These are phyloP conservation scores for Trichoderma sp. DNA, from an alignment of 2,329 filamentous ascomycete species.

Conservation along the genomic window DNA sequence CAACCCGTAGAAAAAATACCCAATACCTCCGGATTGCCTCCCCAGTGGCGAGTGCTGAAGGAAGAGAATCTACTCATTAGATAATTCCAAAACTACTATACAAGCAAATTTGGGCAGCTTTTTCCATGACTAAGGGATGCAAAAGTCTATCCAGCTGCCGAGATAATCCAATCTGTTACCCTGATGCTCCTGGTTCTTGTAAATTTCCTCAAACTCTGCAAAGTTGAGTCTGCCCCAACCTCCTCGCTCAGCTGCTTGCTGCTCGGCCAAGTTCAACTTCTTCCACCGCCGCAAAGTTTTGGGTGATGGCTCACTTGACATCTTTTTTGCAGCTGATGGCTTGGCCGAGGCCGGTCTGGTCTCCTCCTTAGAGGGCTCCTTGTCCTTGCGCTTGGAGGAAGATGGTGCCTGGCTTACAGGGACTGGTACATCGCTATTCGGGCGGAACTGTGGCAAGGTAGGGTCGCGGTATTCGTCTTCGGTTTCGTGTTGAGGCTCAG, in stretches of 20 bases:
- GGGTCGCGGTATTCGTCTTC: slow-evolving; percentile 51
- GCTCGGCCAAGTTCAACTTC: slow-evolving; percentile 64
- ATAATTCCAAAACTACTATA: too few relatives aligned
- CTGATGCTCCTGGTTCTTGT: slow-evolving; percentile 65
- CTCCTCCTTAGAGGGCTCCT: slow-evolving; percentile 1
- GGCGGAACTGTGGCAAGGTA: slow-evolving; percentile 69
- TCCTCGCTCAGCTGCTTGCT: slow-evolving; percentile 68
- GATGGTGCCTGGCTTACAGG: slow-evolving; percentile 22
- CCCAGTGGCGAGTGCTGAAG: background rate
- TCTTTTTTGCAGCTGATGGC: background rate
- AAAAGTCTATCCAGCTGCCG: slow-evolving; percentile 87
- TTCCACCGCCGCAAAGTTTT: slow-evolving; percentile 51
- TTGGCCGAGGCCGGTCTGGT: background rate
- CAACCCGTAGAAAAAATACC: background rate
- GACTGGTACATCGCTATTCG: slow-evolving; percentile 45
- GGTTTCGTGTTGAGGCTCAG: slow-evolving; percentile 25
- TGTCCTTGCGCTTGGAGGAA: background rate
- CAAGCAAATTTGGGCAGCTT: background rate
- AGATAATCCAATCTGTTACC: slow-evolving; percentile 74
- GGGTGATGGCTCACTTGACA: slow-evolving; percentile 28
- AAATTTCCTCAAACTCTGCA: slow-evolving; percentile 75
- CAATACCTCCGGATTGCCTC: background rate
- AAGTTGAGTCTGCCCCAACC: slow-evolving; percentile 78
- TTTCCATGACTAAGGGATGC: slow-evolving; percentile 54
- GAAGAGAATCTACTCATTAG: background rate